Conservation (phyloP, 2,329 filamentous ascomycete species). For the Verticillium isaacii region DNA sequence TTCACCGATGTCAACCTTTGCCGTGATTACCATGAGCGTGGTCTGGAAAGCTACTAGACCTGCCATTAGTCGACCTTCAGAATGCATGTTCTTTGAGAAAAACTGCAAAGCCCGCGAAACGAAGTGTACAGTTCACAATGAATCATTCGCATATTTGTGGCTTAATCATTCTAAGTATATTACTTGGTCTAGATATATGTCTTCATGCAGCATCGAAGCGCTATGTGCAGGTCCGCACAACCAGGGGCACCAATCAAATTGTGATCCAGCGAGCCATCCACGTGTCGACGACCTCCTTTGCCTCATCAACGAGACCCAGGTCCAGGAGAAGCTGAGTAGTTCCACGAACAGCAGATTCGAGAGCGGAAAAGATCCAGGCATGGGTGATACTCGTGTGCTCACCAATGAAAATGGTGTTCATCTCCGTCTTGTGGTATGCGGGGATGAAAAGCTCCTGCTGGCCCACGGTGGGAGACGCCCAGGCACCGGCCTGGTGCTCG, state of each 20-base stretch:
- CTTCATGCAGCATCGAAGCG: neutral
- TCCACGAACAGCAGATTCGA: slow-evolving; percentile 24
- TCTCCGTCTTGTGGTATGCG: slow-evolving; percentile 24
- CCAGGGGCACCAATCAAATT: neutral
- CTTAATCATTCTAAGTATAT: too few relatives aligned
- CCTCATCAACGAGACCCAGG: slow-evolving; percentile 17
- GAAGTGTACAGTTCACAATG: too few relatives aligned
- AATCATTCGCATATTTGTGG: too few relatives aligned
- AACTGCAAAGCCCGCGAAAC: too few relatives aligned
- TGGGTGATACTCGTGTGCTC: slow-evolving; percentile 28
- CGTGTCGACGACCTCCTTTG: slow-evolving; percentile 15
- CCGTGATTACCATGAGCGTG: too few relatives aligned
- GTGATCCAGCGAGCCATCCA: slow-evolving; percentile 20
- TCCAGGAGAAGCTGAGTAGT: slow-evolving; percentile 22
- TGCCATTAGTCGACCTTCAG: too few relatives aligned
- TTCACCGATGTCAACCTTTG: neutral
- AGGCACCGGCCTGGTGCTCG: slow-evolving; percentile 20
- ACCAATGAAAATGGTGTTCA: slow-evolving; percentile 28
- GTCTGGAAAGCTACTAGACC: too few relatives aligned
- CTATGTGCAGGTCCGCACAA: neutral
- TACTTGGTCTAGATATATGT: neutral
- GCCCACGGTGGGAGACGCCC: slow-evolving; percentile 21
- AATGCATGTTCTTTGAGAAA: too few relatives aligned
- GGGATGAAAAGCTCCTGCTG: slow-evolving; percentile 28
- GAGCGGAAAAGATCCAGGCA: slow-evolving; percentile 24